Percentiles rank a stretch among this genome's conserved stretches.
Conservation (phyloP, 2,329 filamentous ascomycete species). For the Scedosporium apiospermum region DNA sequence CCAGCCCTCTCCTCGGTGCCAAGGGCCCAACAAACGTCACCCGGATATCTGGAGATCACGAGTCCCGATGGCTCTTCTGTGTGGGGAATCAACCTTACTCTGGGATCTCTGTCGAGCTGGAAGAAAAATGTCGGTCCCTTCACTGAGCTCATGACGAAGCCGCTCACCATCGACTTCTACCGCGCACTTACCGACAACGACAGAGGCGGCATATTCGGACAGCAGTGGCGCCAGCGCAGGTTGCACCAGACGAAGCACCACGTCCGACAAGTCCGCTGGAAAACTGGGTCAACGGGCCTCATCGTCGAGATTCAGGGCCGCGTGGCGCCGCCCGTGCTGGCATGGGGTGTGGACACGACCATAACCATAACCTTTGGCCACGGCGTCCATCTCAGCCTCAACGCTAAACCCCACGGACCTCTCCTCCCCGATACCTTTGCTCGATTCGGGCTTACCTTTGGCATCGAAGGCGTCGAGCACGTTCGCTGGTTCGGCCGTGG, state of each 20-base stretch:
- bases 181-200: constrained; percentile 61
- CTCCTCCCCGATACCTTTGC: constrained; percentile 49
- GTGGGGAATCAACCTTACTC: constrained; percentile 34
- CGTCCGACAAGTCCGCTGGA: constrained; percentile 24
- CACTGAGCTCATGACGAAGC: constrained; percentile 32
- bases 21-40: constrained; percentile 17
- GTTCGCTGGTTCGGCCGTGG: constrained; percentile 60
- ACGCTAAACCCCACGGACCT: constrained; percentile 34
- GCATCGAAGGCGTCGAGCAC: constrained; percentile 24
- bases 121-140: constrained; percentile 13
- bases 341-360: constrained; percentile 44
- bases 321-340: constrained; percentile 53
- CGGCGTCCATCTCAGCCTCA: constrained; percentile 38
- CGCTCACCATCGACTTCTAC: constrained; percentile 46
- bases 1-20: constrained; percentile 15
- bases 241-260: constrained; percentile 37
- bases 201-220: constrained; percentile 40
- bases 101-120: constrained; percentile 33
- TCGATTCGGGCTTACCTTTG: constrained; percentile 50
- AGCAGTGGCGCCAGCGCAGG: constrained; percentile 43
- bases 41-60: constrained; percentile 21
- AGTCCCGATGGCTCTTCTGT: constrained; percentile 23
- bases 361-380: constrained; percentile 47
- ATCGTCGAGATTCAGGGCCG: constrained; percentile 39
- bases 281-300: constrained; percentile 7